Percentiles rank a stretch among this genome's conserved stretches.
Conservation (phyloP, 176 grass and related monocot genomes). For the Olyra latifolia region DNA sequence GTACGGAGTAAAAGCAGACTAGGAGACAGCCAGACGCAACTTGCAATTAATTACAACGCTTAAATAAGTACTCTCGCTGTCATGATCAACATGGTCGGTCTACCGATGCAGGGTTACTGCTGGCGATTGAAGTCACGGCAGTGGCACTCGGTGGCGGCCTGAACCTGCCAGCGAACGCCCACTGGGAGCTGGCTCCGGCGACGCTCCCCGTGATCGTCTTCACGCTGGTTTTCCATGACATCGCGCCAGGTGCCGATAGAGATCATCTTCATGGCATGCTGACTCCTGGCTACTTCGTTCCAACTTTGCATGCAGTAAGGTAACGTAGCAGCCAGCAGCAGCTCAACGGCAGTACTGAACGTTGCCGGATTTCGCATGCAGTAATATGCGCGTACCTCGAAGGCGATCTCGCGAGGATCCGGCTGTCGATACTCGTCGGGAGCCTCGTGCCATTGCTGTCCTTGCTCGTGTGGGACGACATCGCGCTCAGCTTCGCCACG, state of each 20-base stretch:
- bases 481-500: constrained; percentile 60
- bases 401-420: constrained; percentile 66
- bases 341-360: background rate
- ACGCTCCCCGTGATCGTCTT: constrained; percentile 79
- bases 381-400: constrained; percentile 85
- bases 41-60: background rate
- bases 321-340: no score
- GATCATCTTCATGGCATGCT: background rate
- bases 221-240: constrained; percentile 88
- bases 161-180: constrained; percentile 46
- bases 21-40: background rate
- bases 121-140: constrained; percentile 56
- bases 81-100: no score
- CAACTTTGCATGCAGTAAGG: background rate
- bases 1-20: background rate
- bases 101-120: constrained; percentile 51
- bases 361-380: constrained; percentile 35
- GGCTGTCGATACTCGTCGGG: constrained; percentile 63
- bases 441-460: constrained; percentile 70
- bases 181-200: constrained; percentile 77
- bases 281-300: background rate
- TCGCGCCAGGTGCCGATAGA: constrained; percentile 54
- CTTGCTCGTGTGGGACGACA: constrained; percentile 76
- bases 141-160: constrained; percentile 56
- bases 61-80: background rate